Percentiles rank a stretch among this genome's conserved stretches.
These are phyloP conservation scores for Fraxinus greggii DNA, from an alignment of 305 asterid species.

Conservation along the genomic window DNA sequence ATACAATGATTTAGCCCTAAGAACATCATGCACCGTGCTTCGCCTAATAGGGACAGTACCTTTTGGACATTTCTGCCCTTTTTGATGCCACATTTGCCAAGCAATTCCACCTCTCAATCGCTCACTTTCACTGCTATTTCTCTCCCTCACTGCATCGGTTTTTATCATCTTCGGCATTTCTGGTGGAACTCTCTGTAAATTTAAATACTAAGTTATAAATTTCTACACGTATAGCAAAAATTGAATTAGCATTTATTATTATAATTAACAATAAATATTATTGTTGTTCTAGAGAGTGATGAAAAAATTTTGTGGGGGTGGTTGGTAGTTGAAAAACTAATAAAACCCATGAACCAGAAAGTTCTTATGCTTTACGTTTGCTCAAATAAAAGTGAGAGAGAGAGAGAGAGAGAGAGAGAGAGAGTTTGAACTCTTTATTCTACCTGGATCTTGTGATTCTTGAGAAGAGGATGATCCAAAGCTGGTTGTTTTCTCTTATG, in stretches of 20 bases:
- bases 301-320: slow-evolving; percentile 19
- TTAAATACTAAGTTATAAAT: not conserved
- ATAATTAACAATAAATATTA: too few relatives aligned
- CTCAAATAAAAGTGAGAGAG: slow-evolving; percentile 12
- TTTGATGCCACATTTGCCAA: slow-evolving; percentile 75
- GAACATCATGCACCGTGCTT: slow-evolving; percentile 63
- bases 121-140: slow-evolving; percentile 13
- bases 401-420: not conserved
- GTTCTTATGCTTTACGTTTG: slow-evolving; percentile 37
- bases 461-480: slow-evolving; percentile 85
- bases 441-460: slow-evolving; percentile 95
- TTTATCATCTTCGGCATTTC: slow-evolving; percentile 62
- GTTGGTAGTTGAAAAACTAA: slow-evolving; percentile 53
- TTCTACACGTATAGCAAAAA: not conserved
- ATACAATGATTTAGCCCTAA: slow-evolving; percentile 79
- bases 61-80: slow-evolving; percentile 70
- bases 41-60: slow-evolving; percentile 89
- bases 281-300: not conserved
- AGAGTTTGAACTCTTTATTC: not conserved
- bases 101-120: slow-evolving; percentile 23
- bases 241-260: not conserved
- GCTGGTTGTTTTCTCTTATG: slow-evolving; percentile 84
- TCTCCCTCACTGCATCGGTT: slow-evolving; percentile 30
- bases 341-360: slow-evolving; percentile 21
- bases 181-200: slow-evolving; percentile 54